phyloP scores from a whole-genome alignment of 768 basidiomycete species.

The Lentinus tigrinus region DNA sequence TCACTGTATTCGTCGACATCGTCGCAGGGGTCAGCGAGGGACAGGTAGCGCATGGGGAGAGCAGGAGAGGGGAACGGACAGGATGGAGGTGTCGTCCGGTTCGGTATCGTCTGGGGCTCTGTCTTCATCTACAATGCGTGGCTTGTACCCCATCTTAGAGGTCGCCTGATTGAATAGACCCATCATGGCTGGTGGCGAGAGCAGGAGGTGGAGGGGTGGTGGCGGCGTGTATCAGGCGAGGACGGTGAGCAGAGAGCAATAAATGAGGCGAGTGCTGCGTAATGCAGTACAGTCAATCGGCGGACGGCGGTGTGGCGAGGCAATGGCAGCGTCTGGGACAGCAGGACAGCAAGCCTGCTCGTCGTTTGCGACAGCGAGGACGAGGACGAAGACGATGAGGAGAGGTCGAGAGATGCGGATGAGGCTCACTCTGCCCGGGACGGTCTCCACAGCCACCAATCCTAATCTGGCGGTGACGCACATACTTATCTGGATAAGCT shows the following conservation, averaged over 20 bases:
- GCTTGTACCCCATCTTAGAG: slow-evolving; percentile 55
- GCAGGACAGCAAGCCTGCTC: neutral
- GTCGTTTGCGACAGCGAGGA: neutral
- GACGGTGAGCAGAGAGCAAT: neutral
- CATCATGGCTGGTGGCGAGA: slow-evolving; percentile 54
- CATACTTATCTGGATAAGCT: too few species aligned
- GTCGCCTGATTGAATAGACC: slow-evolving; percentile 74
- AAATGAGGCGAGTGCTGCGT: slow-evolving; percentile 9
- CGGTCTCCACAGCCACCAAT: neutral
- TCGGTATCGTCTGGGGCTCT: slow-evolving; percentile 79
- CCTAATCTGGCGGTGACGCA: neutral
- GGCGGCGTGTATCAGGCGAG: slow-evolving; percentile 16
- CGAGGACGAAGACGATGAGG: neutral
- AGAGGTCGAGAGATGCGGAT: neutral
- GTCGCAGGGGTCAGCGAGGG: slow-evolving; percentile 36
- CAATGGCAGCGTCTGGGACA: neutral
- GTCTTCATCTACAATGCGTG: slow-evolving; percentile 64
- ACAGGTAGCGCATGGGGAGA: slow-evolving; percentile 29
- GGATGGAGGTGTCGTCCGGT: slow-evolving; percentile 86
- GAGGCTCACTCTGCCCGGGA: neutral
- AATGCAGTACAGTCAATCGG: slow-evolving; percentile 1
- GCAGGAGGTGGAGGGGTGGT: slow-evolving; percentile 1
- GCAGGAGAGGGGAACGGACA: slow-evolving; percentile 51
- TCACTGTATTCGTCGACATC: slow-evolving; percentile 51
- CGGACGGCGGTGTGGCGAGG: neutral